phyloP scores from a whole-genome alignment of 2,329 filamentous ascomycete genomes.

The Pseudogymnoascus sp. region DNA sequence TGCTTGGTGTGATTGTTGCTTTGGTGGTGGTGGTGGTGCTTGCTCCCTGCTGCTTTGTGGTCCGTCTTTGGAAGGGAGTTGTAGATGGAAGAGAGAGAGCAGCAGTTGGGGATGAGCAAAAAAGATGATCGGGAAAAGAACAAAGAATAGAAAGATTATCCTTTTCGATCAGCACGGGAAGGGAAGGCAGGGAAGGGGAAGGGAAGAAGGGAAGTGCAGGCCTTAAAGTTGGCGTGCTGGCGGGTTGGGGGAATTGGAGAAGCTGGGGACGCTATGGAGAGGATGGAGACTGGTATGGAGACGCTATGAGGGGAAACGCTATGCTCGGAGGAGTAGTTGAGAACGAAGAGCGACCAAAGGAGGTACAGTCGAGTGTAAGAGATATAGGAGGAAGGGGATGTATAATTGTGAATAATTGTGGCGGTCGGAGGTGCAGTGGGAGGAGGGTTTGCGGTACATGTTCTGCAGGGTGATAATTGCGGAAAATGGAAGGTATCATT shows the following conservation, averaged over 20 bases:
- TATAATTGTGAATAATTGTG: background rate
- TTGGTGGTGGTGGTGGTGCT: slow-evolving; percentile 11
- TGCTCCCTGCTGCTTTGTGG: background rate
- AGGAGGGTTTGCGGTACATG: background rate
- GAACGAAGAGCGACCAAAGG: background rate
- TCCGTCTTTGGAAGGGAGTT: background rate
- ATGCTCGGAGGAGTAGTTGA: no score
- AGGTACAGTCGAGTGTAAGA: background rate
- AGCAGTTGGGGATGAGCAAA: slow-evolving; percentile 10
- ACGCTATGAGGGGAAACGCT: no score
- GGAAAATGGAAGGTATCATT: background rate
- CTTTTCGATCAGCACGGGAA: background rate
- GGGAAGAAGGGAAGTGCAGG: background rate
- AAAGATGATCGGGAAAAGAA: no score
- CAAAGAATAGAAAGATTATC: background rate
- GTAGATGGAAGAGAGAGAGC: slow-evolving; percentile 2
- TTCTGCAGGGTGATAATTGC: background rate
- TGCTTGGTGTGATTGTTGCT: slow-evolving; percentile 9
- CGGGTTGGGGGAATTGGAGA: background rate
- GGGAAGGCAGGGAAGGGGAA: background rate
- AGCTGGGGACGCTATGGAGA: background rate
- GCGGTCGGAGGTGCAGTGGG: background rate
- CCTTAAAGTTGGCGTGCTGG: background rate
- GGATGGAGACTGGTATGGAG: background rate
- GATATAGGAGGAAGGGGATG: background rate